Base-by-base conservation (phyloP, 441 rosid genomes). In the Viola pubescens region DNA sequence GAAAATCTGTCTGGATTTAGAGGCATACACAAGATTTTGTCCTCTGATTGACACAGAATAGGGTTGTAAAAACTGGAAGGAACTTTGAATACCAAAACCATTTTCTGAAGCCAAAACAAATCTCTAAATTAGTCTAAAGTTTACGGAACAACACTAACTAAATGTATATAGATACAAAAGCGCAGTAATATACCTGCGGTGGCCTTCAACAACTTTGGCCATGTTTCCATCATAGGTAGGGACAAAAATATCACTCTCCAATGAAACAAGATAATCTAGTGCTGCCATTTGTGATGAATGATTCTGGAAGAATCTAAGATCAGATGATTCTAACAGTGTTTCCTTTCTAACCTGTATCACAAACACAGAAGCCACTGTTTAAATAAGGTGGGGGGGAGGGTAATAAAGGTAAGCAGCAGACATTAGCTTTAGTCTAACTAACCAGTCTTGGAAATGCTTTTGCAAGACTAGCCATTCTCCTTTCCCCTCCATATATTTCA, bases 221-320 rank as follows among this genome's bases (percentile, higher is more conserved):
- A 91, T 91, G 83, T 91, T 91, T 57, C 97, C 97, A 61, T 88
- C 89, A 67, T 84, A 91, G 1, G 97, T 91, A 48, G 97, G 97
- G 52, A 91, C 82, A 66, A 91, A 91, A 51, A 91, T 79, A 72
- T 88, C 94, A 77, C 97, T 91, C 72, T 91, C 96, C 66, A 91
- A 61, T 0, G 97, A 82, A 11, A 91, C 95, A 37, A 91, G 96
- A 70, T 91, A 91, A 73, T 91, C 97, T 54, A 91, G 64, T 37
- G 96, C 96, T 53, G 96, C 97, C 97, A 91, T 91, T 74, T 86
- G 97, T 56, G 97, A 91, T 4, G 97, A 91, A 70, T 88, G 97
- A 64, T 91, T 91, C 80, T 88, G 83, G 58, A 89, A 91, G 72
- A 77, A 82, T 70, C 79, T 71, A 59, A 91, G 91, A 61, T 91